Evolutionary conservation across 2,329 filamentous ascomycete species (phyloP).

Genomic region (Trichothecium roseum): DNA sequence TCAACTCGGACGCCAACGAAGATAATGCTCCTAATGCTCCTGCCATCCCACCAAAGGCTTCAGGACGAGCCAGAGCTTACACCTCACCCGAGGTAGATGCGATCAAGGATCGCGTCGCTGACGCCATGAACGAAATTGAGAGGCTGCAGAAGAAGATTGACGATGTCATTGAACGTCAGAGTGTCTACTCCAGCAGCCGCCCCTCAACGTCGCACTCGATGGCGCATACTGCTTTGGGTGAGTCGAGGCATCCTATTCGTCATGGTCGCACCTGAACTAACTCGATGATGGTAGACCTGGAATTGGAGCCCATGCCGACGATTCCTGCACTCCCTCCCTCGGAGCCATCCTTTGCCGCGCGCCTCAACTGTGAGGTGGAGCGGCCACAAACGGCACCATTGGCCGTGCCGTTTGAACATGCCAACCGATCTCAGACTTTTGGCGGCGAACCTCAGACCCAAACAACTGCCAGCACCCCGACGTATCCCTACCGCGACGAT

Average conservation of each 20-base stretch:
- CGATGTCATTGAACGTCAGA: constrained; percentile 49
- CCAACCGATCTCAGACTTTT: constrained; percentile 16
- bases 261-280: background rate
- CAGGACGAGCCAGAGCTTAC: constrained; percentile 26
- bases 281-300: constrained; percentile 15
- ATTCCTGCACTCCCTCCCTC: constrained; percentile 47
- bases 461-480: constrained; percentile 17
- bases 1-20: background rate
- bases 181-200: constrained; percentile 41
- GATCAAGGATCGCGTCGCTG: constrained; percentile 45
- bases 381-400: constrained; percentile 22
- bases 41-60: constrained; percentile 29
- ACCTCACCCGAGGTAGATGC: constrained; percentile 36
- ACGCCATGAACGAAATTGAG: constrained; percentile 48
- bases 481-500: constrained; percentile 17
- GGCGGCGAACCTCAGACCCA: constrained; percentile 16
- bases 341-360: constrained; percentile 47
- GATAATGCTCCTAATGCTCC: constrained; percentile 10
- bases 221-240: constrained; percentile 19
- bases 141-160: constrained; percentile 49
- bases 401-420: constrained; percentile 21
- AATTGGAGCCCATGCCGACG: constrained; percentile 40
- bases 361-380: constrained; percentile 36
- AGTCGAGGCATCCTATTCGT: constrained; percentile 7
- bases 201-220: constrained; percentile 40